Conservation (phyloP, 2,329 filamentous ascomycete species). For the Scopulariopsis brevicaulis region DNA sequence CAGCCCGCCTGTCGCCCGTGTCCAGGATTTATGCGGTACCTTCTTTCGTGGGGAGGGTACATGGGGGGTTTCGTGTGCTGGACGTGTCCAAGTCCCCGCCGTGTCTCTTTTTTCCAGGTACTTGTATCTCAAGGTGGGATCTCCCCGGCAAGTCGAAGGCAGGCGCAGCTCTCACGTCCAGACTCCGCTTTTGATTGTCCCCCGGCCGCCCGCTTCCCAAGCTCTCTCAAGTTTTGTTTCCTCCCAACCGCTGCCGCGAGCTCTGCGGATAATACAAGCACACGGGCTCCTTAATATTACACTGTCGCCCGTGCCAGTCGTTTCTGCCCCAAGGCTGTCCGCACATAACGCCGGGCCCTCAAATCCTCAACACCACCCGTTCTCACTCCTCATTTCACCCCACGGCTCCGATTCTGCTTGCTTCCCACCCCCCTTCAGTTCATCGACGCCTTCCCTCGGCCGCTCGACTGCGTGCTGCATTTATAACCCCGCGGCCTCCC, state of each 20-base stretch:
- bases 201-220: neutral
- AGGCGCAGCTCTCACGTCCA: neutral
- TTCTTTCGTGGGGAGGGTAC: neutral
- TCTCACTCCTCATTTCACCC: neutral
- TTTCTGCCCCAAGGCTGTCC: neutral
- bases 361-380: neutral
- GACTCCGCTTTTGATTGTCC: neutral
- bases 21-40: neutral
- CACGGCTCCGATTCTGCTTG: neutral
- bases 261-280: neutral
- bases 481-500: neutral
- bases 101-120: neutral
- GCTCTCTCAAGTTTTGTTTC: neutral
- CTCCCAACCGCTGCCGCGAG: neutral
- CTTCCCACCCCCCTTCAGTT: neutral
- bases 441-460: neutral
- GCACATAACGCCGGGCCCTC: neutral
- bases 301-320: neutral
- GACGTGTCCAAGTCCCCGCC: neutral
- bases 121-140: neutral
- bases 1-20: neutral
- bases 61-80: neutral
- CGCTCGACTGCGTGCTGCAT: neutral
- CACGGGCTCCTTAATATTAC: neutral
- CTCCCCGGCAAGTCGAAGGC: neutral